Conservation (phyloP, 2,329 filamentous ascomycete species). For the Venturia effusa region DNA sequence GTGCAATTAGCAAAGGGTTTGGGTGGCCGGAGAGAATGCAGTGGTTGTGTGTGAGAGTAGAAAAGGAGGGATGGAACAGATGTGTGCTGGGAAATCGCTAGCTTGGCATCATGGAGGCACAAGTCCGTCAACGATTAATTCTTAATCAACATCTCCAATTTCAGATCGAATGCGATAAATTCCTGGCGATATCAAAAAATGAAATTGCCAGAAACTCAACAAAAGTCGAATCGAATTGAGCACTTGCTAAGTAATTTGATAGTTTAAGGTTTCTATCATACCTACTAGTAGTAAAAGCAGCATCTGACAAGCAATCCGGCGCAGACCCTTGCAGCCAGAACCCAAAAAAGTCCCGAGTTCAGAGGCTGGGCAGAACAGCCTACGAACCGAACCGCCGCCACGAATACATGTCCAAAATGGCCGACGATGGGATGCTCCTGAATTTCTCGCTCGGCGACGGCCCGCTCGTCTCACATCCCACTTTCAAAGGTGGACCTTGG, state of each 20-base stretch:
- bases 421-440: constrained; percentile 87
- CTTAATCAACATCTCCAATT: background rate
- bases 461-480: constrained; percentile 49
- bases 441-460: constrained; percentile 74
- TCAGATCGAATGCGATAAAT: background rate
- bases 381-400: background rate
- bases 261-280: no score
- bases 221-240: background rate
- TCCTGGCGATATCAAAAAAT: background rate
- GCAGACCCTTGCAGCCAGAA: background rate
- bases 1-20: background rate
- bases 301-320: no score
- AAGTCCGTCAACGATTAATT: background rate
- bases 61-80: background rate
- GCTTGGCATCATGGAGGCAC: background rate
- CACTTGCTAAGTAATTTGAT: background rate
- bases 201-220: background rate
- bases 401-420: constrained; percentile 49
- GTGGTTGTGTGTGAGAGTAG: background rate
- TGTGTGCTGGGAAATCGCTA: background rate
- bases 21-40: background rate
- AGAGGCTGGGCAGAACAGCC: background rate
- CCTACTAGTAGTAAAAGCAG: no score
- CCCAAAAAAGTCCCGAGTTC: background rate
- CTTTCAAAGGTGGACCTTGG: constrained; percentile 87